Percentiles rank a stretch among this genome's conserved stretches.
phyloP scores from a whole-genome alignment of 345 rosid genomes.

The Syzygium aromaticum region DNA sequence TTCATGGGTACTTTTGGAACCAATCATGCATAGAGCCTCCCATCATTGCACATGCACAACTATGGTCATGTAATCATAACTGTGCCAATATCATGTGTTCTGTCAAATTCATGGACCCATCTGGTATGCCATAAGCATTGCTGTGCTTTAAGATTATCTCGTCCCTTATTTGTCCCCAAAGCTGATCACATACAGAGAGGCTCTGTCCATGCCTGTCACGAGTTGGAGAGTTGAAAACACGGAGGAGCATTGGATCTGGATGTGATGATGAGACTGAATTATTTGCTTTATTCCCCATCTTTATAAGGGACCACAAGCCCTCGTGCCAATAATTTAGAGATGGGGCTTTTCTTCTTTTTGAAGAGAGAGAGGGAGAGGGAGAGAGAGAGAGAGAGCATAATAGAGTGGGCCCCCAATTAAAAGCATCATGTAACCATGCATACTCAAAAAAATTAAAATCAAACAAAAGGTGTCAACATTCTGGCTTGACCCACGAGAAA shows the following conservation, averaged over 20 bases:
- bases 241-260: background rate
- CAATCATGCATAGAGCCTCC: background rate
- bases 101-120: background rate
- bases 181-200: background rate
- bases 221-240: background rate
- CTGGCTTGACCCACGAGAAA: background rate
- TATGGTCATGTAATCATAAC: background rate
- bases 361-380: background rate
- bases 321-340: background rate
- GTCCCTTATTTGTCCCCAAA: background rate
- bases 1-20: too few relatives aligned
- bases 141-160: background rate
- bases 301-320: background rate
- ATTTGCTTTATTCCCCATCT: background rate
- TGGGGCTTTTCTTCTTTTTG: background rate
- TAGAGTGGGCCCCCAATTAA: background rate
- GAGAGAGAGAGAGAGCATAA: background rate
- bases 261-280: background rate
- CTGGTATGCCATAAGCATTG: background rate
- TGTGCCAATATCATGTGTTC: background rate
- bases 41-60: background rate
- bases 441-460: background rate
- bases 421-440: background rate
- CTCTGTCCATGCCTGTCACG: background rate
- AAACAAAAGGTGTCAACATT: background rate